These are phyloP conservation scores for Trichoderma polysporum DNA, from an alignment of 2,329 filamentous ascomycete genomes.

Conservation along the genomic window DNA sequence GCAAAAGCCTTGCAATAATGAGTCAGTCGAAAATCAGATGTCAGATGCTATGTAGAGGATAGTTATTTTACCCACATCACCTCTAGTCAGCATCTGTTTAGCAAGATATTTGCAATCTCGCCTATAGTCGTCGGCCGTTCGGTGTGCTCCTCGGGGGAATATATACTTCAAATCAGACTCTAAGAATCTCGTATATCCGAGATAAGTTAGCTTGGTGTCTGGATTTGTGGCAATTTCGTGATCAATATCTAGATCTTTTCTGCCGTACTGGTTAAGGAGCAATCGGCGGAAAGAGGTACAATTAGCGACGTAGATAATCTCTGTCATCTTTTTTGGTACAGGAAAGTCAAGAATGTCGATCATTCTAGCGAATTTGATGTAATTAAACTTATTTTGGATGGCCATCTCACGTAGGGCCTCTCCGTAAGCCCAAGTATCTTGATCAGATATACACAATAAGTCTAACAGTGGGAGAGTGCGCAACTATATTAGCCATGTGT, in stretches of 20 bases:
- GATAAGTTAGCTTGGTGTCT: constrained; percentile 33
- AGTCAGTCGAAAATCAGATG: background rate
- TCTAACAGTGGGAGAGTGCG: constrained; percentile 33
- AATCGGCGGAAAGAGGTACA: constrained; percentile 32
- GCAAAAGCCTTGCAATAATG: constrained; percentile 30
- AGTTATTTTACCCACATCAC: constrained; percentile 27
- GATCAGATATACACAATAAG: constrained; percentile 47
- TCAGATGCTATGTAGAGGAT: background rate
- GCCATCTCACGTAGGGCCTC: constrained; percentile 43
- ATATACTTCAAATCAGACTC: constrained; percentile 33
- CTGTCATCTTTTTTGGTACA: constrained; percentile 40
- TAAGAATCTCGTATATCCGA: constrained; percentile 32
- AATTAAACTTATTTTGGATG: background rate
- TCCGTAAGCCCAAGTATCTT: constrained; percentile 50
- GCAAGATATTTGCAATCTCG: constrained; percentile 31
- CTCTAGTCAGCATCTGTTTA: constrained; percentile 35
- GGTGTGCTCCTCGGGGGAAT: constrained; percentile 26
- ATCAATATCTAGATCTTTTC: constrained; percentile 29
- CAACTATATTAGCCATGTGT: background rate
- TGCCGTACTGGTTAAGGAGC: constrained; percentile 23
- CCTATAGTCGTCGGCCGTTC: constrained; percentile 28
- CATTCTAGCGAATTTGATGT: background rate
- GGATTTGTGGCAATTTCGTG: constrained; percentile 31
- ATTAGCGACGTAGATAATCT: constrained; percentile 41
- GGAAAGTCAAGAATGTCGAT: constrained; percentile 39